A percentile compares a stretch with the other conserved stretches of the same genome.
phyloP scores from a whole-genome alignment of 257 asterid genomes.

The Ligustrum vulgare region DNA sequence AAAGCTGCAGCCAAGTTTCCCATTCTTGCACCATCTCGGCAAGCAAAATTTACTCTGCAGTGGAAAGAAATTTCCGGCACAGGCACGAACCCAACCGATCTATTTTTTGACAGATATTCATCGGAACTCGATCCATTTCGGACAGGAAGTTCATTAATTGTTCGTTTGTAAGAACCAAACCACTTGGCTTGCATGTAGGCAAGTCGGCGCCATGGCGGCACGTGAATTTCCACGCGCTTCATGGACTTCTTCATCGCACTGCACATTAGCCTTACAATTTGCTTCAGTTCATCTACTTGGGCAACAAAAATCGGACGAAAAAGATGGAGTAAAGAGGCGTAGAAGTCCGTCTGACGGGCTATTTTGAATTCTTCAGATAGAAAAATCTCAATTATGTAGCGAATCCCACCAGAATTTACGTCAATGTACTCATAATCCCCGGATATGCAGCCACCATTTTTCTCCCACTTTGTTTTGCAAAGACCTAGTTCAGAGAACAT shows the following conservation, averaged over 20 bases:
- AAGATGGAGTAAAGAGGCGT: constrained; percentile 37
- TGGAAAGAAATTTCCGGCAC: too few species aligned
- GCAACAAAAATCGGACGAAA: constrained; percentile 54
- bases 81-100: constrained; percentile 46
- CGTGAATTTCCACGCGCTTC: constrained; percentile 43
- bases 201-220: constrained; percentile 86
- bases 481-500: constrained; percentile 43
- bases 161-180: constrained; percentile 60
- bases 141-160: constrained; percentile 44
- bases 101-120: constrained; percentile 20
- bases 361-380: constrained; percentile 62
- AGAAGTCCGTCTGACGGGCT: constrained; percentile 59
- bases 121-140: background rate
- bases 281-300: constrained; percentile 45
- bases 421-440: constrained; percentile 77
- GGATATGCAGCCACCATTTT: constrained; percentile 37
- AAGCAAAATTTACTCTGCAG: too few species aligned
- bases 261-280: constrained; percentile 60
- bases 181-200: constrained; percentile 70
- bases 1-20: constrained; percentile 61
- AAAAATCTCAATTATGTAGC: constrained; percentile 57
- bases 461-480: constrained; percentile 89
- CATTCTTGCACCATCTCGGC: constrained; percentile 20
- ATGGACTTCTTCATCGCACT: constrained; percentile 55
- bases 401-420: constrained; percentile 33